These are phyloP conservation scores for Babesia sp. DNA, from an alignment of 169 alveolate genomes.

Conservation along the genomic window DNA sequence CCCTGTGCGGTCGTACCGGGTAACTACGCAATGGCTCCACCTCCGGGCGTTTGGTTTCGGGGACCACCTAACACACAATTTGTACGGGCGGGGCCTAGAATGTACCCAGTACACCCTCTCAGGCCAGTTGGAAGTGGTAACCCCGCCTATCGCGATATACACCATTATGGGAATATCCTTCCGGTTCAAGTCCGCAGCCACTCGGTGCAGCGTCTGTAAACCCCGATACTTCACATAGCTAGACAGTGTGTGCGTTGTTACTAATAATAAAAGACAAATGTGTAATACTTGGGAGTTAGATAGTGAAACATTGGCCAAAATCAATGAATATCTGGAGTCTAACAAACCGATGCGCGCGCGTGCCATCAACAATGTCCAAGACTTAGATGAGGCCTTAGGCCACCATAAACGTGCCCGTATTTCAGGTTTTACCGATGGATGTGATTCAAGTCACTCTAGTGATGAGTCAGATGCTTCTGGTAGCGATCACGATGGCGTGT, in stretches of 20 bases:
- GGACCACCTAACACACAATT: background rate
- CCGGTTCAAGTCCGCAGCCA: conserved; percentile 18
- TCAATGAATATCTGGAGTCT: conserved; percentile 15
- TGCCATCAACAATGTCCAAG: background rate
- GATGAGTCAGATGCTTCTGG: conserved; percentile 27
- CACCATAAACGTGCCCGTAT: conserved; percentile 3
- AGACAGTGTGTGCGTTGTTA: background rate
- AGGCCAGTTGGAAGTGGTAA: background rate
- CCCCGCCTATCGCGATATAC: background rate
- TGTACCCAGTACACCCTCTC: background rate
- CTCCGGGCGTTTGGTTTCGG: conserved; percentile 17
- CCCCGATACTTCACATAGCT: background rate
- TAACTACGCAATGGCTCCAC: conserved; percentile 1
- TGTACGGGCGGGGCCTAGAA: background rate
- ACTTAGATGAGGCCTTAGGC: background rate
- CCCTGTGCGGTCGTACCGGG: background rate
- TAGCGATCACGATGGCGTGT: background rate
- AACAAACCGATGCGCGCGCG: background rate
- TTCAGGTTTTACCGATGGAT: background rate
- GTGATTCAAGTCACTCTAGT: background rate
- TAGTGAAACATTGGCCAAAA: conserved; percentile 30
- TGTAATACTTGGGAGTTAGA: conserved; percentile 21
- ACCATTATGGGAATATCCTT: background rate
- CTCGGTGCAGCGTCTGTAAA: conserved; percentile 20
- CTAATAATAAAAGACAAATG: background rate